phyloP scores from a whole-genome alignment of 371 early-diverging fungal species.

The Mucor mucedo region DNA sequence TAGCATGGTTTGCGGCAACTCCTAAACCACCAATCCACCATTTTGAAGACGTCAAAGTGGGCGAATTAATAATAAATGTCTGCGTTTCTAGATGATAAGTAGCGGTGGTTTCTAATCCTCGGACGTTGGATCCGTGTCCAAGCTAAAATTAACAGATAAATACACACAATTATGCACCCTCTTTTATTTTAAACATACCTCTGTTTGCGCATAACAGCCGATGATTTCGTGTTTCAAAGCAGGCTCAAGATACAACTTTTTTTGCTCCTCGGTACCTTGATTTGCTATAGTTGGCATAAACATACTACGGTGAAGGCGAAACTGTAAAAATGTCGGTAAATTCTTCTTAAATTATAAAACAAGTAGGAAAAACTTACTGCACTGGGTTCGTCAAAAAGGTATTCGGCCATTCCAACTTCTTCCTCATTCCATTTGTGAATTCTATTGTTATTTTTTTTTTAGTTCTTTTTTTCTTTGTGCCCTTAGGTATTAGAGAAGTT shows the following conservation, averaged over 20 bases:
- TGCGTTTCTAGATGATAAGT: conserved; percentile 73
- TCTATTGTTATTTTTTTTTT: conserved; percentile 21
- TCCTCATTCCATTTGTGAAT: conserved; percentile 59
- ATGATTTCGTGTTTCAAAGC: conserved; percentile 71
- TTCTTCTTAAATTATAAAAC: not conserved
- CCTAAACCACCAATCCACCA: conserved; percentile 95
- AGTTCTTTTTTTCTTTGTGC: not conserved
- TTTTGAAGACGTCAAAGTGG: conserved; percentile 74
- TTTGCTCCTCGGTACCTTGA: conserved; percentile 74
- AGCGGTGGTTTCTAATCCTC: conserved; percentile 87
- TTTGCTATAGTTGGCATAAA: conserved; percentile 73
- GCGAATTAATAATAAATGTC: conserved; percentile 79
- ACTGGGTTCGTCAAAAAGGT: conserved; percentile 60
- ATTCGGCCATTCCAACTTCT: conserved; percentile 58
- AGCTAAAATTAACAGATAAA: conserved; percentile 38
- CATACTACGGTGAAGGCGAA: conserved; percentile 67
- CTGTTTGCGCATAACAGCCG: conserved; percentile 83
- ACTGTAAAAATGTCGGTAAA: conserved; percentile 21
- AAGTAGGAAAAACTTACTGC: conserved; percentile 44
- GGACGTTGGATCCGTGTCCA: conserved; percentile 81
- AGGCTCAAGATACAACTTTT: conserved; percentile 61
- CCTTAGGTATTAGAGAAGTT: not conserved
- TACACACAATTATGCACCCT: not conserved
- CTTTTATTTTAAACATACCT: conserved; percentile 27
- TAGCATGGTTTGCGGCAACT: conserved; percentile 78